Base-by-base conservation (phyloP, 345 rosid genomes). In the Hibiscus mutabilis region DNA sequence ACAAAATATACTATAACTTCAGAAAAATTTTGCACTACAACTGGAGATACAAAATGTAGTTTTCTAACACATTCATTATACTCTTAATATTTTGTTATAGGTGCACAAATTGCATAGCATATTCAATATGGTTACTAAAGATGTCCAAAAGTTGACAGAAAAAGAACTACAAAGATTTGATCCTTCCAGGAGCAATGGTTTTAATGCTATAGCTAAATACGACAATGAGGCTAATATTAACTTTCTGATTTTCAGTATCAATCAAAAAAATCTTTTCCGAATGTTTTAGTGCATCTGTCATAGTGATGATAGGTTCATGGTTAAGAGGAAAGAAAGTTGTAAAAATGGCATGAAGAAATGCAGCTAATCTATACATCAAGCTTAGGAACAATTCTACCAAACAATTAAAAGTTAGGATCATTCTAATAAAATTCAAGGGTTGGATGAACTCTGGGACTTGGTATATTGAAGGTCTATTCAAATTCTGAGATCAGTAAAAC, bases 91-190 rank as follows among this genome's bases (percentile, higher is more conserved):
- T 61, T 3, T 52, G 22, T 7, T 18, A 18, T 2, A 52, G 22
- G 7, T 52, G 24, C 66, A 35, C 15, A 35, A 61, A 19, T 33
- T 62, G 66, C 66, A 33, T 35, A 62, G 2, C 19, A 42, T 42
- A 12, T 46, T 64, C 33, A 64, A 19, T 15, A 65, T 65, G 53
- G 22, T 11, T 51, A 73, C 61, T 33, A 25, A 64, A 53, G 56
- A 73, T 27, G 51, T 33, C 47, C 56, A 61, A 58, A 44, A 51
- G 61, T 24, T 75, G 40, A 59, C 47, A 22, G n/a, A 68, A 31
- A 58, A 29, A 22, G 19, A 68, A 73, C 65, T 6, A 10, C 31
- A 46, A 42, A 19, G 21, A 13, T 62, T 62, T 35, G 10, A 22
- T 62, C 25, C 44, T 19, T 35, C 27, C 3, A 2, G 12, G 15